Evolutionary conservation across 768 basidiomycete species (phyloP).

Genomic region (Lentinula lateritia): DNA sequence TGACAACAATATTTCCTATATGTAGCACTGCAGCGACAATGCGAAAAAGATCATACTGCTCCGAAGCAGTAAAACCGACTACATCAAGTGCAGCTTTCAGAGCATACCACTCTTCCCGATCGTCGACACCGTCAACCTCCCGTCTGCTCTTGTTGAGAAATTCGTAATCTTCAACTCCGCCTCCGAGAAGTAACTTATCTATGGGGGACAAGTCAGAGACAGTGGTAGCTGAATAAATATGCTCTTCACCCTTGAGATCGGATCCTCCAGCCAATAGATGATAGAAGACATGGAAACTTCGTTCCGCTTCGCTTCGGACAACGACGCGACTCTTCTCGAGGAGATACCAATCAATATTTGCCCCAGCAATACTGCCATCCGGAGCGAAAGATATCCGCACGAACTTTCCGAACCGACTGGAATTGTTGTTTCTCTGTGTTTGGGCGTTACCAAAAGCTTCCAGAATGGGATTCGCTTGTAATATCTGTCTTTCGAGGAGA

Average conservation of each 20-base stretch:
- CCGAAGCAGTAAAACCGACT: constrained; percentile 79
- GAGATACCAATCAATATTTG: constrained; percentile 98
- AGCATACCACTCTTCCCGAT: constrained; percentile 79
- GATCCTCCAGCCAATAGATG: constrained; percentile 81
- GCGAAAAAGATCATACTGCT: constrained; percentile 93
- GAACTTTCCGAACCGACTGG: constrained; percentile 98
- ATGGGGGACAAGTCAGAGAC: constrained; percentile 8
- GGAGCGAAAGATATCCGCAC: constrained; percentile 92
- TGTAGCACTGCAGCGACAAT: constrained; percentile 91
- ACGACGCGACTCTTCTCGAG: constrained; percentile 97
- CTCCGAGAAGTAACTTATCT: constrained; percentile 75
- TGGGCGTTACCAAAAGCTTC: constrained; percentile 99
- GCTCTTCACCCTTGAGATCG: constrained; percentile 57
- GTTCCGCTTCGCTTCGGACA: constrained; percentile 78
- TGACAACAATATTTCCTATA: constrained; percentile 88
- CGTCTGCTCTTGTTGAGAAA: constrained; percentile 86
- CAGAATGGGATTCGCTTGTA: constrained; percentile 95
- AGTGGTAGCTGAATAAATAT: not conserved
- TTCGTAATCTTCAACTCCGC: constrained; percentile 76
- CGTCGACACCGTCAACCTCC: constrained; percentile 95
- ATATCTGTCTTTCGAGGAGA: constrained; percentile 89
- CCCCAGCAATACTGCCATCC: constrained; percentile 92
- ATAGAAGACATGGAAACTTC: constrained; percentile 97
- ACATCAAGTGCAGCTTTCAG: constrained; percentile 78
- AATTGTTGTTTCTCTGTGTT: constrained; percentile 97